A percentile compares a stretch with the other conserved stretches of the same genome.
Conservation (phyloP, 2,329 filamentous ascomycete genomes). For the Raffaelea arxii region DNA sequence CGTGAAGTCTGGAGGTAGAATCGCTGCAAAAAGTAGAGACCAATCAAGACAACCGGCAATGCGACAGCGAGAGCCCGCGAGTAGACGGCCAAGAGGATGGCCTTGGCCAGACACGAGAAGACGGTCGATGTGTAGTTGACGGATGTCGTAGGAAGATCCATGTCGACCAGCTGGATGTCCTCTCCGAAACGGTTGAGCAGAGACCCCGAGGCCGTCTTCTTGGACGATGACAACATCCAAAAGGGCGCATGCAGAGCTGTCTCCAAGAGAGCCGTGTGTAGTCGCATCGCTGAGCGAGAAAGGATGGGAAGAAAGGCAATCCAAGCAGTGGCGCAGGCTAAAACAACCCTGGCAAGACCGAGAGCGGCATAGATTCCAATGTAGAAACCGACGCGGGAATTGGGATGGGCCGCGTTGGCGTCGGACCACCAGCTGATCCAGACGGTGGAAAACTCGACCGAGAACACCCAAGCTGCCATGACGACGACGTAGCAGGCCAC, state of each 20-base stretch:
- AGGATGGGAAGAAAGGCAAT: not conserved
- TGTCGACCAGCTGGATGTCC: slow-evolving; percentile 7
- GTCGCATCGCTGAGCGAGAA: not conserved
- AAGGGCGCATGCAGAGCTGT: not conserved
- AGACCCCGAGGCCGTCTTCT: too few species aligned
- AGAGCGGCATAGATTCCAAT: not conserved
- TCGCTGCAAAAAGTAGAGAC: not conserved
- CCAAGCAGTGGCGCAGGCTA: not conserved
- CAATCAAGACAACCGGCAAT: not conserved
- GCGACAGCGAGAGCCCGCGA: not conserved
- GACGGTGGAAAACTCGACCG: not conserved
- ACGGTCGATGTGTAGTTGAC: not conserved
- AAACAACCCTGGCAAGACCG: not conserved
- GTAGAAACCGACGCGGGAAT: not conserved
- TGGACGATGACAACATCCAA: not conserved
- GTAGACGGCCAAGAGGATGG: not conserved
- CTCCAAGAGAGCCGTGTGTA: not conserved
- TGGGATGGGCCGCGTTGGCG: not conserved
- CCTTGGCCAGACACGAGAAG: not conserved
- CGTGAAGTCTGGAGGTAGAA: slow-evolving; percentile 3
- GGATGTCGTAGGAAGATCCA: slow-evolving; percentile 3
- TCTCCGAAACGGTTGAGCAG: slow-evolving; percentile 3
- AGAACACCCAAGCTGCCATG: not conserved
- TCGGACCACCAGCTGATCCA: slow-evolving; percentile 1
- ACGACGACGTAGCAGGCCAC: not conserved